Evolutionary conservation across 495 filamentous ascomycete genomes (phyloP), one percentile per base, ranked within the genome.

Genomic region (Hypoxylon trugodes): DNA sequence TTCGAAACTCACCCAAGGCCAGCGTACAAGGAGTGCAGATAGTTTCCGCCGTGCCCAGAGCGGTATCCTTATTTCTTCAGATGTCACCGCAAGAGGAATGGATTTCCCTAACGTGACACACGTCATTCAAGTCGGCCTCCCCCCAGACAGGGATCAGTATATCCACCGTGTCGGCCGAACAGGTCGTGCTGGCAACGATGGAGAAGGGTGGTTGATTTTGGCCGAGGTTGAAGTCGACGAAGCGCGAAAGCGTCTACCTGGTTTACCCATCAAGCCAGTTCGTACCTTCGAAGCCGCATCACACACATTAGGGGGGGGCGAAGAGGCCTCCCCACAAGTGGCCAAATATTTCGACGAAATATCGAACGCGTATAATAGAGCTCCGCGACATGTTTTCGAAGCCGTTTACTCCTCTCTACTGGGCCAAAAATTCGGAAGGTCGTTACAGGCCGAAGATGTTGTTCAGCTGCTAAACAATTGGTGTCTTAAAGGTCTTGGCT

Each of bases 21-120:
- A 77, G 57, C 87, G 95, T 25, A 92, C 91, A 1, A 65, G 66
- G 6, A 84, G 81, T n/a, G 84, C 95, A 0, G 82, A 91, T 0
- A 52, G 25, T n/a, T 98, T 98, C 84, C 85, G 87, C 16, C 67
- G 56, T 3, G 77, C 84, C 7, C 52, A 77, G 12, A 82, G 83
- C 21, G 93, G 79, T 24, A 89, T 98, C 50, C 83, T 98, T 21
- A 84, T 98, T 73, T 93, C 93, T 1, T 93, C 92, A 3, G 95
- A 98, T 74, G 94, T 98, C 21, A 95, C 94, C 1, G 92, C 95
- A 10, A 87, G 95, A 71, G 95, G 95, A 67, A 94, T 97, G 92
- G 94, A 97, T 73, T 97, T 97, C 79, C 93, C 94, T 50, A 87
- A 92, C 63, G 94, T 97, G 48, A 89, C 92, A 38, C 86, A 96